These are phyloP conservation scores for Daldinia eschscholtzii DNA, from an alignment of 2,329 filamentous ascomycete species.

Conservation along the genomic window DNA sequence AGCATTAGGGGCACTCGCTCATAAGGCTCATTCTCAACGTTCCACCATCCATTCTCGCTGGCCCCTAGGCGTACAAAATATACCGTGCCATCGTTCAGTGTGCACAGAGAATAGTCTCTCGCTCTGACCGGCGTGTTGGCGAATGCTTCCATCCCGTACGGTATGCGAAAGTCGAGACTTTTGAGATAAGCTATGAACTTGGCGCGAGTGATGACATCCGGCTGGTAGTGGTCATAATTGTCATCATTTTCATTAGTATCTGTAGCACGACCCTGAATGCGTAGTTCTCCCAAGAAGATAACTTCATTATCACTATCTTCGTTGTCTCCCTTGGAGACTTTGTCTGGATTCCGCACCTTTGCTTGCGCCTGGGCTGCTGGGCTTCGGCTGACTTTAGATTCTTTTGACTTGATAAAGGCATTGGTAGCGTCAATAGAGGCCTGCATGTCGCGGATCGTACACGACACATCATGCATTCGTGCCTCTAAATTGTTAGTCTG, in stretches of 20 bases:
- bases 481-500: neutral
- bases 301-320: neutral
- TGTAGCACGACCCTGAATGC: neutral
- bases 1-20: conserved; percentile 6
- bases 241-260: neutral
- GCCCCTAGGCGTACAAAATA: neutral
- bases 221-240: neutral
- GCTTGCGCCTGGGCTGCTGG: neutral
- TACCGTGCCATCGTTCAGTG: neutral
- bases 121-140: neutral
- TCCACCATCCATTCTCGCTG: neutral
- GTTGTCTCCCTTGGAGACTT: too few species aligned
- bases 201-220: neutral
- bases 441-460: neutral
- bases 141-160: conserved; percentile 1
- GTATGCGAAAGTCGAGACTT: conserved; percentile 6
- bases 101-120: conserved; percentile 3
- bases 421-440: neutral
- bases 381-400: neutral
- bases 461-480: neutral
- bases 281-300: neutral
- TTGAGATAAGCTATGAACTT: conserved; percentile 15
- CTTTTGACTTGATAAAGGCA: neutral
- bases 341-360: neutral
- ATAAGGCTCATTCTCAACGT: neutral